phyloP scores from a whole-genome alignment of 768 basidiomycete species.

The Podaxis pistillaris region DNA sequence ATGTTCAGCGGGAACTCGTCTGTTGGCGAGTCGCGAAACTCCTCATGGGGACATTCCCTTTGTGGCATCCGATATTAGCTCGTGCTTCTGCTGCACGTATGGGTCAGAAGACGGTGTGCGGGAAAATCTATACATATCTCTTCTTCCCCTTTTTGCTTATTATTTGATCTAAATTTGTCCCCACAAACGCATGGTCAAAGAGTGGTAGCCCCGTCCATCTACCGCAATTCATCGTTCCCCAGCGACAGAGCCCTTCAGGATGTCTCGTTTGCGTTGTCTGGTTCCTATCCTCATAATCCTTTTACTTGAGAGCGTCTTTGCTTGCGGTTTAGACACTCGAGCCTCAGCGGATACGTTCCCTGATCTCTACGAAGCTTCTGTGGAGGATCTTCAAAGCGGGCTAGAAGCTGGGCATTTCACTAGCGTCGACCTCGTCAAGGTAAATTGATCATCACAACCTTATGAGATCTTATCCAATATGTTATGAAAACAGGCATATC shows the following conservation, averaged over 20 bases:
- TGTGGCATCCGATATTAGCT: background rate
- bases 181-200: background rate
- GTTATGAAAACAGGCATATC: slow-evolving; percentile 48
- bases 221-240: background rate
- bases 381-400: slow-evolving; percentile 53
- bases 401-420: slow-evolving; percentile 49
- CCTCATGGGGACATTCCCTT: background rate
- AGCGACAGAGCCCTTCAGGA: background rate
- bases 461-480: background rate
- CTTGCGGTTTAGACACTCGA: background rate
- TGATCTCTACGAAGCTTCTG: slow-evolving; percentile 61
- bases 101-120: background rate
- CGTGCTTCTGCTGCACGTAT: background rate
- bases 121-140: background rate
- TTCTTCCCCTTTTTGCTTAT: background rate
- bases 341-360: slow-evolving; percentile 28
- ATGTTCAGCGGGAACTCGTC: background rate
- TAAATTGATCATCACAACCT: slow-evolving; percentile 18
- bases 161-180: background rate
- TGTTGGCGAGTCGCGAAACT: background rate
- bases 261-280: background rate
- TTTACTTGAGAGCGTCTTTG: background rate
- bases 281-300: background rate
- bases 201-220: background rate
- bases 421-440: slow-evolving; percentile 64